Evolutionary conservation across 1,139 yeast species (phyloP).

Genomic region (Kurtzmaniella quercitrusa): DNA sequence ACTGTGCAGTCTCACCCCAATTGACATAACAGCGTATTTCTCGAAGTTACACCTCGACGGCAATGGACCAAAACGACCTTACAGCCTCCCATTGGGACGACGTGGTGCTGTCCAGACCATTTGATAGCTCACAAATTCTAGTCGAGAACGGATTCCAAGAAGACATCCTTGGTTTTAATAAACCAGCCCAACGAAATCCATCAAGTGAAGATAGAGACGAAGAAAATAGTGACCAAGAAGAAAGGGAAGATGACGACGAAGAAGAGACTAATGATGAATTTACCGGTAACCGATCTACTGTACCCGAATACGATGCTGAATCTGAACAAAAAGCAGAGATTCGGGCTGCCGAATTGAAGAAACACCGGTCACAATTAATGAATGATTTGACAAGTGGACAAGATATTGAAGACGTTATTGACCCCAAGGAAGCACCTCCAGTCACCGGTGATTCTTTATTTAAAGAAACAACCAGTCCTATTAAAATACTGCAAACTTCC

Average conservation of each 20-base stretch:
- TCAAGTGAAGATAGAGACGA: slow-evolving; percentile 9
- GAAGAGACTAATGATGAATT: slow-evolving; percentile 13
- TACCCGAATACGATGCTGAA: slow-evolving; percentile 16
- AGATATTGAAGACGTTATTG: slow-evolving; percentile 22
- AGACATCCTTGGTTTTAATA: slow-evolving; percentile 1
- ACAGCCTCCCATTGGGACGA: slow-evolving; percentile 40
- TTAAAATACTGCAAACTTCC: slow-evolving; percentile 18
- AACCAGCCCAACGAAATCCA: neutral
- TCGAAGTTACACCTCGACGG: neutral
- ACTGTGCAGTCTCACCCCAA: neutral
- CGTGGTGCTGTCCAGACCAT: slow-evolving; percentile 14
- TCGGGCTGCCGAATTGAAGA: slow-evolving; percentile 30
- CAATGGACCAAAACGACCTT: slow-evolving; percentile 31
- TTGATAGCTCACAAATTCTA: slow-evolving; percentile 17
- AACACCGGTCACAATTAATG: slow-evolving; percentile 31
- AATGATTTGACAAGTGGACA: slow-evolving; percentile 33
- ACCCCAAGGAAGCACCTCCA: slow-evolving; percentile 8
- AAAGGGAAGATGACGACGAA: slow-evolving; percentile 18
- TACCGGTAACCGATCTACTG: too few relatives aligned
- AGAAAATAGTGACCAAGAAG: slow-evolving; percentile 17
- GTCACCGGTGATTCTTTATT: slow-evolving; percentile 27
- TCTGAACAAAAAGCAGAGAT: slow-evolving; percentile 31
- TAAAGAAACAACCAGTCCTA: slow-evolving; percentile 34
- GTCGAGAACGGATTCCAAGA: slow-evolving; percentile 19
- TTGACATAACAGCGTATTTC: neutral